Conservation (phyloP, 495 filamentous ascomycete genomes). For the Talaromyces liani region DNA sequence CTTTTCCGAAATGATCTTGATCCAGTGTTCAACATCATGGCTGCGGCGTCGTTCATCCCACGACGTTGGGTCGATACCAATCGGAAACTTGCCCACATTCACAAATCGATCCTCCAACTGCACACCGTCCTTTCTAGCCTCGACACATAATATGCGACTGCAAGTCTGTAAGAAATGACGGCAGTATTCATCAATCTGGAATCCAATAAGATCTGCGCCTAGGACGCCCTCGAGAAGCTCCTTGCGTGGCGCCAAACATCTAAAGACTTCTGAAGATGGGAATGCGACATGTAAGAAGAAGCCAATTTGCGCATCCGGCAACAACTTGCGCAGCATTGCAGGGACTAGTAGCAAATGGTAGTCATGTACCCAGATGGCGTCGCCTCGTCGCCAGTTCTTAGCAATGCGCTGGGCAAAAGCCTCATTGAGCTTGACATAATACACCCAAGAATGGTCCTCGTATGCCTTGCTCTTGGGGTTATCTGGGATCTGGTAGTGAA, state of each 20-base stretch:
- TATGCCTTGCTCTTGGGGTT: constrained; percentile 92
- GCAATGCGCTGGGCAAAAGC: constrained; percentile 81
- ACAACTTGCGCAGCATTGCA: constrained; percentile 65
- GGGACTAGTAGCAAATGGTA: constrained; percentile 84
- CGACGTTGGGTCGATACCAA: constrained; percentile 55
- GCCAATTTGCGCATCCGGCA: constrained; percentile 79
- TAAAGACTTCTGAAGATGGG: constrained; percentile 85
- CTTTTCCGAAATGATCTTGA: constrained; percentile 66
- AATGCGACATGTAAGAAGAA: constrained; percentile 91
- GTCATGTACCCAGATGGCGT: constrained; percentile 86
- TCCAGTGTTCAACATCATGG: constrained; percentile 65
- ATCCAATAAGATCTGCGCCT: constrained; percentile 81
- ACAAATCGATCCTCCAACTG: constrained; percentile 80
- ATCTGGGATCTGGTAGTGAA: constrained; percentile 92
- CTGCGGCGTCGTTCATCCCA: constrained; percentile 66
- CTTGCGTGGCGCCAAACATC: constrained; percentile 71
- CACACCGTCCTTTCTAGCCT: constrained; percentile 70
- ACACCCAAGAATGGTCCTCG: constrained; percentile 88
- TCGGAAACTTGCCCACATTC: constrained; percentile 27
- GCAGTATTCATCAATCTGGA: constrained; percentile 84
- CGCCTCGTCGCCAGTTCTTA: constrained; percentile 75
- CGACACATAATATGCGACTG: constrained; percentile 71
- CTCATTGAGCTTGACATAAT: constrained; percentile 79
- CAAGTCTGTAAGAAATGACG: constrained; percentile 89
- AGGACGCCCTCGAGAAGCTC: constrained; percentile 79